A percentile compares a stretch with the other conserved stretches of the same genome.
Evolutionary conservation across 148 eudicot species (phyloP).

Genomic region (Diospyros kaki): DNA sequence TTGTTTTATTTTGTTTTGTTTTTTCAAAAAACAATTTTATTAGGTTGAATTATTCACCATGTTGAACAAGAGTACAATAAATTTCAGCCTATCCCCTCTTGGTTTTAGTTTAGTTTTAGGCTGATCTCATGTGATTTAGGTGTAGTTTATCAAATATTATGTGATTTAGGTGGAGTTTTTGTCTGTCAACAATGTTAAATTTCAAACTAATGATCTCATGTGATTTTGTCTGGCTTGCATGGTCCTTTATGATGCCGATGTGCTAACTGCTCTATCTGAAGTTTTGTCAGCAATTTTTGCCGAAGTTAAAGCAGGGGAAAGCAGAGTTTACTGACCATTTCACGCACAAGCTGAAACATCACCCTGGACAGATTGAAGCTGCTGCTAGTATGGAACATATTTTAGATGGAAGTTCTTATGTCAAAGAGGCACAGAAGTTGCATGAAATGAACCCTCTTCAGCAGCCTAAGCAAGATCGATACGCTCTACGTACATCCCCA

Average conservation of each 20-base stretch:
- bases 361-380: conserved; percentile 18
- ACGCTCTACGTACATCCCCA: conserved; percentile 21
- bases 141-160: too few species aligned
- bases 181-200: too few species aligned
- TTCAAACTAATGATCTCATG: neutral
- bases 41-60: too few species aligned
- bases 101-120: too few species aligned
- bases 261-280: conserved; percentile 12
- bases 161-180: too few species aligned
- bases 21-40: too few species aligned
- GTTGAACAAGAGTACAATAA: too few species aligned
- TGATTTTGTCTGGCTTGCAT: conserved; percentile 19
- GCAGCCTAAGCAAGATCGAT: conserved; percentile 25
- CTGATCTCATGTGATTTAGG: too few species aligned
- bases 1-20: too few species aligned
- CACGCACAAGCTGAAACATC: conserved; percentile 25
- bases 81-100: too few species aligned
- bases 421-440: conserved; percentile 12
- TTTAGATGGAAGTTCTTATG: neutral
- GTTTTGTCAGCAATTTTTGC: conserved; percentile 24
- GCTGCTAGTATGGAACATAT: conserved; percentile 13
- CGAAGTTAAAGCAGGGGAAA: conserved; percentile 18
- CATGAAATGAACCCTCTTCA: conserved; percentile 25
- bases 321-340: conserved; percentile 22
- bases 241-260: conserved; percentile 18